These are phyloP conservation scores for Wickerhamiella occidentalis DNA, from an alignment of 805 yeast species.

Conservation along the genomic window DNA sequence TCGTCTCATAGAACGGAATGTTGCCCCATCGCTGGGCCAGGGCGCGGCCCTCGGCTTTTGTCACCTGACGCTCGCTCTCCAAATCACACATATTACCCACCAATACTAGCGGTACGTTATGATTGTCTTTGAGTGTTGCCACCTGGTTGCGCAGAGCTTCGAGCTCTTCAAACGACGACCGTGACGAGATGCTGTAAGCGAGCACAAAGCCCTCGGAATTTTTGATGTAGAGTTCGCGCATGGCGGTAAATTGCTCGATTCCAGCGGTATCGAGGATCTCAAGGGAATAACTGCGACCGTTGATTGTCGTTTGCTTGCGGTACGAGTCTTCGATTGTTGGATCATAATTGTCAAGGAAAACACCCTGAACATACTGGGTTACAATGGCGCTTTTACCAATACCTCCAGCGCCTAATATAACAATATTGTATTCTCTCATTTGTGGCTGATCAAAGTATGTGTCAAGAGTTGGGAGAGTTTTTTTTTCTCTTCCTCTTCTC, in stretches of 20 bases:
- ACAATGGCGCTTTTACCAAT: slow-evolving; percentile 92
- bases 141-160: slow-evolving; percentile 74
- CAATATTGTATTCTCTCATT: slow-evolving; percentile 65
- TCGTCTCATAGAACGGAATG: slow-evolving; percentile 84
- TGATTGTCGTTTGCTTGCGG: slow-evolving; percentile 75
- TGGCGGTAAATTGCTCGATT: slow-evolving; percentile 88
- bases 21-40: slow-evolving; percentile 79
- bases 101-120: slow-evolving; percentile 74
- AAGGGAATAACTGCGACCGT: slow-evolving; percentile 73
- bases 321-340: slow-evolving; percentile 97
- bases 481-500: background rate
- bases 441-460: slow-evolving; percentile 7
- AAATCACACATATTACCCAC: slow-evolving; percentile 89
- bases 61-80: slow-evolving; percentile 56
- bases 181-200: slow-evolving; percentile 73
- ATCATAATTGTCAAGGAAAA: slow-evolving; percentile 81
- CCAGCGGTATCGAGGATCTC: slow-evolving; percentile 92
- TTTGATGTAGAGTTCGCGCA: slow-evolving; percentile 62
- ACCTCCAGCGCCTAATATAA: slow-evolving; percentile 93
- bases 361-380: slow-evolving; percentile 83
- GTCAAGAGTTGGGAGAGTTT: background rate
- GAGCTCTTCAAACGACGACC: slow-evolving; percentile 64
- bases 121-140: slow-evolving; percentile 63
- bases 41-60: slow-evolving; percentile 70
- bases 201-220: slow-evolving; percentile 83